Percentiles rank a stretch among this genome's conserved stretches.
These are phyloP conservation scores for Ceratobasidium sp. DNA, from an alignment of 1,284 basidiomycete genomes.

Conservation along the genomic window DNA sequence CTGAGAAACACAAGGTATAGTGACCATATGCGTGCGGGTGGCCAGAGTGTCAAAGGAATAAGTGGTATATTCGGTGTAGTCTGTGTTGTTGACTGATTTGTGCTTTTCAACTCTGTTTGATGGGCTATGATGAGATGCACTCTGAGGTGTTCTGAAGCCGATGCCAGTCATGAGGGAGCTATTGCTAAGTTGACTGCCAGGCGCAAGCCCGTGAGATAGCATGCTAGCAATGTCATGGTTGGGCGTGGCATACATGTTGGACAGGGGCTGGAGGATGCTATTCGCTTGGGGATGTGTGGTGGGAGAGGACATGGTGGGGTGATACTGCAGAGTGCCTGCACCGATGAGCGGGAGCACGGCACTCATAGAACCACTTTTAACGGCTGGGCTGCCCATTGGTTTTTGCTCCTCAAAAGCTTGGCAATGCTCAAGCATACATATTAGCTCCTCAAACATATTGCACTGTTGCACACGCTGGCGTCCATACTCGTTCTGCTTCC, in stretches of 20 bases:
- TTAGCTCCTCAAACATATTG: conserved; percentile 93
- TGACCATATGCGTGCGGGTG: conserved; percentile 32
- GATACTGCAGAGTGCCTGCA: conserved; percentile 61
- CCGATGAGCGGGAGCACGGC: conserved; percentile 41
- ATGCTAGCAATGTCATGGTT: conserved; percentile 28
- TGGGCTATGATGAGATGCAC: conserved; percentile 25
- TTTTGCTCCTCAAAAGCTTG: conserved; percentile 80
- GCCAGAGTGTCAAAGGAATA: conserved; percentile 36
- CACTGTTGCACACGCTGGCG: conserved; percentile 85
- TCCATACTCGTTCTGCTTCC: conserved; percentile 92
- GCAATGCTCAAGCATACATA: conserved; percentile 90
- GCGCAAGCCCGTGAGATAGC: conserved; percentile 35
- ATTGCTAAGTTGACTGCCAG: conserved; percentile 39
- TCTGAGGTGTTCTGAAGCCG: conserved; percentile 45
- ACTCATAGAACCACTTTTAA: conserved; percentile 7
- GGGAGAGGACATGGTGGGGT: conserved; percentile 82
- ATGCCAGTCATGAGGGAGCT: conserved; percentile 39
- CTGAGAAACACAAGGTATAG: conserved; percentile 37
- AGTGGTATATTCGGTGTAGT: conserved; percentile 34
- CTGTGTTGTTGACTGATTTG: conserved; percentile 87
- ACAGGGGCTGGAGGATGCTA: conserved; percentile 22
- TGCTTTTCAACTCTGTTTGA: conserved; percentile 63
- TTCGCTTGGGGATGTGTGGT: conserved; percentile 79
- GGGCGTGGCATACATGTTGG: background rate
- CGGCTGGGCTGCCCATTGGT: conserved; percentile 64